These are phyloP conservation scores for Colletotrichum tofieldiae DNA, from an alignment of 2,329 filamentous ascomycete species.

Conservation along the genomic window DNA sequence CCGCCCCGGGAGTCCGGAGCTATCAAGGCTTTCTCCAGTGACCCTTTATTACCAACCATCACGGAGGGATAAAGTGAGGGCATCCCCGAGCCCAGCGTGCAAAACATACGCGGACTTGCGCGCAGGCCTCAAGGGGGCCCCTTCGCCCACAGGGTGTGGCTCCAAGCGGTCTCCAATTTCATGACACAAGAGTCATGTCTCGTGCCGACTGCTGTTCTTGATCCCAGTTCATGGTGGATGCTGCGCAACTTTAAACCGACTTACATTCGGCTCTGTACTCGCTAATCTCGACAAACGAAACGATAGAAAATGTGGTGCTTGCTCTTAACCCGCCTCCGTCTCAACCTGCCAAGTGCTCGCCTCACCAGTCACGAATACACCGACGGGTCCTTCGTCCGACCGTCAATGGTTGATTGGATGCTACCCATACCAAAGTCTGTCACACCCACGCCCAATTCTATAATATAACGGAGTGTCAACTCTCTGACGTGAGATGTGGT, in stretches of 20 bases:
- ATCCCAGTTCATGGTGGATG: not conserved
- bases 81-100: too few relatives aligned
- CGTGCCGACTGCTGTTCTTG: not conserved
- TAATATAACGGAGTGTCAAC: too few relatives aligned
- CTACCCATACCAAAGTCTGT: not conserved
- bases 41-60: not conserved
- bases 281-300: not conserved
- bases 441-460: not conserved
- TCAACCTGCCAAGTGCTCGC: not conserved
- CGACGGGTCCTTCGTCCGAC: not conserved
- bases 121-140: not conserved
- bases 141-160: not conserved
- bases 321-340: not conserved
- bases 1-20: not conserved
- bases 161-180: not conserved
- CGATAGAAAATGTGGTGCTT: too few relatives aligned
- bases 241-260: slow-evolving; percentile 26
- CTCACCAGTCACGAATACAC: not conserved
- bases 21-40: not conserved
- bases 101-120: not conserved
- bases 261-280: not conserved
- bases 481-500: not conserved
- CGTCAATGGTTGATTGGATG: too few relatives aligned
- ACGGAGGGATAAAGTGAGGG: not conserved
- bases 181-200: not conserved